A percentile compares a stretch with the other conserved stretches of the same genome.
Evolutionary conservation across 2,329 filamentous ascomycete genomes (phyloP).

Genomic region (Anthostomella pinea): DNA sequence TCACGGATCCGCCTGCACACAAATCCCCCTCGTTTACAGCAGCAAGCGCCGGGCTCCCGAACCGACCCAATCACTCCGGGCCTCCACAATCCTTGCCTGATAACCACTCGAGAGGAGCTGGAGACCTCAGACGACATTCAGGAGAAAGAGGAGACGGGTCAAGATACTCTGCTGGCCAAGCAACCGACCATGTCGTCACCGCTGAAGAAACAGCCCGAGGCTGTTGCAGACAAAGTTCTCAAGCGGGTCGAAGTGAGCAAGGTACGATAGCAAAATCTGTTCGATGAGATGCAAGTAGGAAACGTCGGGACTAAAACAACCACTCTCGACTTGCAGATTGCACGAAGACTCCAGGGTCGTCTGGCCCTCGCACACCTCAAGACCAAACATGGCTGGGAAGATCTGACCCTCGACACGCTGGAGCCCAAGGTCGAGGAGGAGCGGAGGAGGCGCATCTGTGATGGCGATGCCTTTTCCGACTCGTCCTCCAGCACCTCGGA

Average conservation of each 20-base stretch:
- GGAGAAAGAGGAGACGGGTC: constrained; percentile 5
- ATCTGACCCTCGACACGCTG: constrained; percentile 80
- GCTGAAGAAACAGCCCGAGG: constrained; percentile 61
- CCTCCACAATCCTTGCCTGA: constrained; percentile 25
- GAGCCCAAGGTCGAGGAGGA: constrained; percentile 81
- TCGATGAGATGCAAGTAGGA: constrained; percentile 9
- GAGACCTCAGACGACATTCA: constrained; percentile 7
- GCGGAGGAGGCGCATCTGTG: constrained; percentile 66
- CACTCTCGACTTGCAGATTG: constrained; percentile 63
- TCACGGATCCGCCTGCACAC: constrained; percentile 19
- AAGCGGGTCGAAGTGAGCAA: constrained; percentile 74
- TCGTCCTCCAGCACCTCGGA: constrained; percentile 83
- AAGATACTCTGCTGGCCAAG: constrained; percentile 20
- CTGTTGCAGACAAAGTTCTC: constrained; percentile 65
- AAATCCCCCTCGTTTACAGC: constrained; percentile 24
- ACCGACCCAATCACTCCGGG: constrained; percentile 30
- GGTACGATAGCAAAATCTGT: constrained; percentile 44
- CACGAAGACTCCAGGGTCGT: constrained; percentile 85
- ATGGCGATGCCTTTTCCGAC: constrained; percentile 77
- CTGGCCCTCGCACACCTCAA: constrained; percentile 96
- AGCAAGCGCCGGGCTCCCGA: constrained; percentile 29
- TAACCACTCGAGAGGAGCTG: constrained; percentile 20
- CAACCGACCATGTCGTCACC: constrained; percentile 54
- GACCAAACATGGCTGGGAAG: constrained; percentile 92
- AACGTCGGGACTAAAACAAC: constrained; percentile 14